These are phyloP conservation scores for Lolium multiflorum DNA, from an alignment of 176 grass and related monocot species.

Conservation along the genomic window DNA sequence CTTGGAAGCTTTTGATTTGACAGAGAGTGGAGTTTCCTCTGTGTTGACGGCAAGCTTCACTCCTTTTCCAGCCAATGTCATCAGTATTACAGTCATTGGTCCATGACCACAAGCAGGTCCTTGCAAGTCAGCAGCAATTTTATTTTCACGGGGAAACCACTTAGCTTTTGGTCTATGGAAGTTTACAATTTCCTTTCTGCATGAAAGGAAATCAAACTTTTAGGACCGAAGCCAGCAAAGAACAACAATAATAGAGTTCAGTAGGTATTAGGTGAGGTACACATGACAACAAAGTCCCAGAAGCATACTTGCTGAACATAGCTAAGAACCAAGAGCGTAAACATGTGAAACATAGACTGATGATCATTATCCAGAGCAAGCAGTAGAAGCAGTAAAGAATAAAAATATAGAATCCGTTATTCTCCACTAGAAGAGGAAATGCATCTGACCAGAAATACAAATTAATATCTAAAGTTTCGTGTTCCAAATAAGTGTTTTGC, in stretches of 20 bases:
- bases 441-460: conserved; percentile 26
- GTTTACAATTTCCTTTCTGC: conserved; percentile 91
- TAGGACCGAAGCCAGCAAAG: conserved; percentile 27
- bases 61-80: conserved; percentile 86
- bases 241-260: conserved; percentile 31
- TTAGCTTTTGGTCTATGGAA: conserved; percentile 94
- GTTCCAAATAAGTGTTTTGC: conserved; percentile 1
- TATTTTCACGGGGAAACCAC: conserved; percentile 93
- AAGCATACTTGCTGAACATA: conserved; percentile 22
- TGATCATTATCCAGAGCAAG: neutral
- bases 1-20: conserved; percentile 92
- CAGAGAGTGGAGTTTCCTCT: conserved; percentile 73
- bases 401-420: neutral
- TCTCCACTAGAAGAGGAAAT: neutral
- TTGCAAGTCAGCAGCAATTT: conserved; percentile 70
- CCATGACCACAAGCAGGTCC: conserved; percentile 64
- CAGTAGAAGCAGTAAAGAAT: neutral
- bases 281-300: conserved; percentile 14
- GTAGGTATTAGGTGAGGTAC: neutral
- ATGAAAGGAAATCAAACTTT: conserved; percentile 29
- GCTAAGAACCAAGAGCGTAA: conserved; percentile 13
- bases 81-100: conserved; percentile 78
- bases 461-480: neutral
- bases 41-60: conserved; percentile 79
- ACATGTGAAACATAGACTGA: neutral